These are phyloP conservation scores for Blastocystis sp. DNA, from an alignment of 352 stramenopile species.

Conservation along the genomic window DNA sequence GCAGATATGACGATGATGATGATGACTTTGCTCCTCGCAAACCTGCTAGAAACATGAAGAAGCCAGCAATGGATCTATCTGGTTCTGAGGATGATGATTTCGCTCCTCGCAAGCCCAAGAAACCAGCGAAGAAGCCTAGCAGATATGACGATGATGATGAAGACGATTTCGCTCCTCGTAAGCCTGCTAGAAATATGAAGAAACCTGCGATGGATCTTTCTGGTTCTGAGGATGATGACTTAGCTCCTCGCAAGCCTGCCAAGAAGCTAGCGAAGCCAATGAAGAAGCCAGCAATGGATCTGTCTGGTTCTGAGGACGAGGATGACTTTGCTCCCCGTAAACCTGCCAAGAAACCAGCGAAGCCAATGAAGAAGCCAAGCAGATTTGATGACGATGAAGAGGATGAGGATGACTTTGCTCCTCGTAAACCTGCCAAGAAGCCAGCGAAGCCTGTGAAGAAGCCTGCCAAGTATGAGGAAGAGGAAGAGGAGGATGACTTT, in stretches of 20 bases:
- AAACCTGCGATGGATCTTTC: conserved; percentile 12
- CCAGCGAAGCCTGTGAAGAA: background rate
- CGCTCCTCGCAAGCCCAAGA: background rate
- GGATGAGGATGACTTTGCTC: conserved; percentile 2
- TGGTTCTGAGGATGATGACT: conserved; percentile 32
- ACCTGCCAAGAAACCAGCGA: conserved; percentile 21
- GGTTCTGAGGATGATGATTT: conserved; percentile 23
- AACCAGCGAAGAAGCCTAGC: background rate
- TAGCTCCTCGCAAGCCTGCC: conserved; percentile 38
- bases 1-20: background rate
- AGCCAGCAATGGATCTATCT: background rate
- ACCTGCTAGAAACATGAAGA: conserved; percentile 48
- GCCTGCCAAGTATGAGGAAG: background rate
- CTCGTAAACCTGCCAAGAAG: conserved; percentile 45
- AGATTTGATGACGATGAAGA: background rate
- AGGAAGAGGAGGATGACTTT: conserved; percentile 49
- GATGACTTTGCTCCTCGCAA: conserved; percentile 14
- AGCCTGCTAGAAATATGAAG: background rate
- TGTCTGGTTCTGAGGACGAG: conserved; percentile 28
- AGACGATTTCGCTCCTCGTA: conserved; percentile 33
- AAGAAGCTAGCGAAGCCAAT: conserved; percentile 2
- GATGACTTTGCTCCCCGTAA: conserved; percentile 39
- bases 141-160: background rate
- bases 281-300: background rate
- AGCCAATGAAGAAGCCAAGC: background rate